Evolutionary conservation across 2,329 filamentous ascomycete genomes (phyloP).

Genomic region (Mycosphaerella arachidis): DNA sequence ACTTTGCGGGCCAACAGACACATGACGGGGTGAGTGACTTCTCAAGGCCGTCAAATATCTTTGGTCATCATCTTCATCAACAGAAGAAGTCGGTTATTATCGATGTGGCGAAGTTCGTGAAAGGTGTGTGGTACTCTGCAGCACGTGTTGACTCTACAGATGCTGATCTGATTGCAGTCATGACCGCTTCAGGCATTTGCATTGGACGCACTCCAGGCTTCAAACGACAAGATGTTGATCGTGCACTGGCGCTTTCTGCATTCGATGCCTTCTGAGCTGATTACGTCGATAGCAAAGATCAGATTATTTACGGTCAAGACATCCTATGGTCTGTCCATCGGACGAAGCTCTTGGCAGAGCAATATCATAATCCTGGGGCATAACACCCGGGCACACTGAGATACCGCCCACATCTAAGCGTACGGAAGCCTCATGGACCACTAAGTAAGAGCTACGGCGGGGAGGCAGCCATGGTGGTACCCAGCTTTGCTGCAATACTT

Average conservation of each 20-base stretch:
- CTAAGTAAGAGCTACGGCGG: too few species aligned
- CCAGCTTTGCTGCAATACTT: too few species aligned
- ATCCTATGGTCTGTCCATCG: too few species aligned
- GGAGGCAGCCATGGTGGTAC: too few species aligned
- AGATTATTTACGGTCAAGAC: too few species aligned
- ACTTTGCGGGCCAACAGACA: neutral
- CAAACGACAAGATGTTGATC: conserved; percentile 40
- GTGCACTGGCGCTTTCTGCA: conserved; percentile 33
- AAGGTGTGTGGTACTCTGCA: conserved; percentile 35
- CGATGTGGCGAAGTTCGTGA: conserved; percentile 41
- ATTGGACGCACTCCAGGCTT: conserved; percentile 44
- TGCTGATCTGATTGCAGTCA: conserved; percentile 18
- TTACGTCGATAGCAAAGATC: too few species aligned
- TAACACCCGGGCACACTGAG: too few species aligned
- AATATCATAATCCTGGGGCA: too few species aligned
- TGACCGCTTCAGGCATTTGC: conserved; percentile 38
- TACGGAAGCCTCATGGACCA: too few species aligned
- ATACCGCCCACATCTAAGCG: too few species aligned
- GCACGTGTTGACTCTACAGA: neutral
- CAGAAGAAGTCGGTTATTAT: conserved; percentile 38
- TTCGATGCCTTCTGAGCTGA: conserved; percentile 21
- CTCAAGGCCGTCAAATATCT: neutral
- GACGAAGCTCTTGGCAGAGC: too few species aligned
- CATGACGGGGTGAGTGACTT: neutral
- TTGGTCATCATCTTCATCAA: neutral